A percentile compares a stretch with the other conserved stretches of the same genome.
These are phyloP conservation scores for Scheffersomyces illinoinensis DNA, from an alignment of 1,139 yeast genomes.

Conservation along the genomic window DNA sequence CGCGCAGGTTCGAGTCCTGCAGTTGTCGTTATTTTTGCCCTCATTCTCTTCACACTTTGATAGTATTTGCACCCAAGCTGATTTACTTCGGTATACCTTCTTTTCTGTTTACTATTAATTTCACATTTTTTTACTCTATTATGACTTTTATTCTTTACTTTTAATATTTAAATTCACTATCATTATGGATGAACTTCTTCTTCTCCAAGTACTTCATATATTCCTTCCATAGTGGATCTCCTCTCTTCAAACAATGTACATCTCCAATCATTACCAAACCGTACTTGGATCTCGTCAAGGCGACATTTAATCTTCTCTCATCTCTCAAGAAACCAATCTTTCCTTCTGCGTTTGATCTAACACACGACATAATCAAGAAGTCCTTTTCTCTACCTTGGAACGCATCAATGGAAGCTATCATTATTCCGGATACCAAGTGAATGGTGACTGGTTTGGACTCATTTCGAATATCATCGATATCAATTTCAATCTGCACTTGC, in stretches of 20 bases:
- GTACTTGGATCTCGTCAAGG: constrained; percentile 61
- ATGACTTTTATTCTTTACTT: neutral
- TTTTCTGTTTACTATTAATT: neutral
- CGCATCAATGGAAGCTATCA: constrained; percentile 69
- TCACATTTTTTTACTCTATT: neutral
- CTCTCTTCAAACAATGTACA: constrained; percentile 45
- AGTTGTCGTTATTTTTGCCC: constrained; percentile 28
- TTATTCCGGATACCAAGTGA: constrained; percentile 63
- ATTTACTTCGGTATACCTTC: neutral
- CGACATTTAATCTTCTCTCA: constrained; percentile 60
- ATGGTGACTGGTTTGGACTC: constrained; percentile 55
- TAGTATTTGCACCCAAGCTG: neutral
- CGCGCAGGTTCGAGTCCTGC: constrained; percentile 61
- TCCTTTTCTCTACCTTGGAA: constrained; percentile 68
- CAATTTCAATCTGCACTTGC: constrained; percentile 51
- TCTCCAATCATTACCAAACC: constrained; percentile 62
- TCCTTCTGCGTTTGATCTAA: constrained; percentile 50
- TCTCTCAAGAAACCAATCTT: constrained; percentile 62
- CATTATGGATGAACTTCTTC: constrained; percentile 13
- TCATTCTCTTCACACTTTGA: neutral
- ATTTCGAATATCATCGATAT: constrained; percentile 54
- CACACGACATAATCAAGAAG: constrained; percentile 61
- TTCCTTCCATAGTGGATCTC: constrained; percentile 55
- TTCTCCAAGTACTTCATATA: constrained; percentile 34
- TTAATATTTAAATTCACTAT: constrained; percentile 2